A percentile compares a stretch with the other conserved stretches of the same genome.
These are phyloP conservation scores for Hevea brasiliensis DNA, from an alignment of 345 rosid species.

Conservation along the genomic window DNA sequence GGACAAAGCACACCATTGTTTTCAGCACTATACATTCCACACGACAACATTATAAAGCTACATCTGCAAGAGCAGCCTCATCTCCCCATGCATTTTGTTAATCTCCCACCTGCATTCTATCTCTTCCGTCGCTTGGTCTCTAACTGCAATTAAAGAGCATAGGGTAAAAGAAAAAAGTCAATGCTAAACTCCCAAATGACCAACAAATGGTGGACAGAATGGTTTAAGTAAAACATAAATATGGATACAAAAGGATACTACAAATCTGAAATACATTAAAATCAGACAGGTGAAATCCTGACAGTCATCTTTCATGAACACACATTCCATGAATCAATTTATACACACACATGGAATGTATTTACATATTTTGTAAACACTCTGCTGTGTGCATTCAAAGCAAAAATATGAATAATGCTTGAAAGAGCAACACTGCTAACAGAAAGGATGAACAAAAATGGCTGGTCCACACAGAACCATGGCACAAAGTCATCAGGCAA, in stretches of 20 bases:
- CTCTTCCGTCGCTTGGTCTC: constrained; percentile 66
- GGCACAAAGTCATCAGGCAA: background rate
- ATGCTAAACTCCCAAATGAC: too few species aligned
- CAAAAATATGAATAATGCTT: background rate
- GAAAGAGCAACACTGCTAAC: background rate
- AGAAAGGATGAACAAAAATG: background rate
- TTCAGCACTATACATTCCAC: constrained; percentile 47
- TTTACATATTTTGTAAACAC: background rate
- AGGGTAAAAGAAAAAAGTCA: background rate
- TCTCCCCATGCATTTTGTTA: constrained; percentile 11
- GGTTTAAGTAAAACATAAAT: too few species aligned
- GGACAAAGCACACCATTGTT: constrained; percentile 28
- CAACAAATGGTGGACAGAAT: too few species aligned
- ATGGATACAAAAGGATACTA: background rate
- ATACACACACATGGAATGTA: background rate
- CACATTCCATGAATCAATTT: background rate
- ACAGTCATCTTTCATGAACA: background rate
- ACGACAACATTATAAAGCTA: constrained; percentile 28
- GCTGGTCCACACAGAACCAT: background rate
- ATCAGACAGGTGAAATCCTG: background rate
- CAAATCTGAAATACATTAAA: background rate
- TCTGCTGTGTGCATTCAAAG: background rate
- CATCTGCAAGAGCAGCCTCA: constrained; percentile 17
- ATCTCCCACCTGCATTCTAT: constrained; percentile 24
- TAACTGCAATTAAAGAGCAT: constrained; percentile 39